Evolutionary conservation across 2,329 filamentous ascomycete species (phyloP).

Genomic region (Bipolaris sorokiniana): DNA sequence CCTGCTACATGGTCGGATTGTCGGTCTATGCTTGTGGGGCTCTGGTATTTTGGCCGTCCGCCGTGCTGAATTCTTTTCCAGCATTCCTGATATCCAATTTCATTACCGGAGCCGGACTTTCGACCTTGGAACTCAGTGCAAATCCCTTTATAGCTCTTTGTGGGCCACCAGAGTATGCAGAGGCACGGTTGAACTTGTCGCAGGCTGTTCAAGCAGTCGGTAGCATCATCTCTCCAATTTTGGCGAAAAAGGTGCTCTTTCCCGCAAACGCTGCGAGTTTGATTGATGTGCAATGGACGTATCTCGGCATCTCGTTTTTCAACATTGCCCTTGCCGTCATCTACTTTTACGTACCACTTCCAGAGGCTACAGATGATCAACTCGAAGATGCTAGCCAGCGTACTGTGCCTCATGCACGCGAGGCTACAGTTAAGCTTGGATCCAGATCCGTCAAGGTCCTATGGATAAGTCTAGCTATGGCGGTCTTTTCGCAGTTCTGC

Average conservation of each 20-base stretch:
- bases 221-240: constrained; percentile 63
- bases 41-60: constrained; percentile 69
- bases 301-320: constrained; percentile 67
- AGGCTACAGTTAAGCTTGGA: constrained; percentile 52
- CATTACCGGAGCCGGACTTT: constrained; percentile 65
- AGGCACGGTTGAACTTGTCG: constrained; percentile 65
- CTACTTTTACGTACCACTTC: constrained; percentile 67
- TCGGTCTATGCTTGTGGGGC: constrained; percentile 67
- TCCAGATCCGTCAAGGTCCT: constrained; percentile 56
- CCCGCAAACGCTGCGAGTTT: constrained; percentile 57
- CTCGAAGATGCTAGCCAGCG: constrained; percentile 62
- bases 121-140: constrained; percentile 64
- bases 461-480: constrained; percentile 63
- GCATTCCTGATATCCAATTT: constrained; percentile 68
- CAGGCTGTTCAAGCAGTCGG: constrained; percentile 68
- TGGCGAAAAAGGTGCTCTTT: constrained; percentile 66
- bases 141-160: constrained; percentile 69
- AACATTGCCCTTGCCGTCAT: constrained; percentile 63
- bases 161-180: constrained; percentile 65
- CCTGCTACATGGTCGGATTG: constrained; percentile 65
- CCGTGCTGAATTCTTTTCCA: constrained; percentile 65
- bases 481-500: constrained; percentile 62
- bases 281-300: constrained; percentile 69
- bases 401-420: constrained; percentile 33
- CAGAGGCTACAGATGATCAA: constrained; percentile 67